Conservation (phyloP, 2,329 filamentous ascomycete species). For the Orbilia blumenaviensis region DNA sequence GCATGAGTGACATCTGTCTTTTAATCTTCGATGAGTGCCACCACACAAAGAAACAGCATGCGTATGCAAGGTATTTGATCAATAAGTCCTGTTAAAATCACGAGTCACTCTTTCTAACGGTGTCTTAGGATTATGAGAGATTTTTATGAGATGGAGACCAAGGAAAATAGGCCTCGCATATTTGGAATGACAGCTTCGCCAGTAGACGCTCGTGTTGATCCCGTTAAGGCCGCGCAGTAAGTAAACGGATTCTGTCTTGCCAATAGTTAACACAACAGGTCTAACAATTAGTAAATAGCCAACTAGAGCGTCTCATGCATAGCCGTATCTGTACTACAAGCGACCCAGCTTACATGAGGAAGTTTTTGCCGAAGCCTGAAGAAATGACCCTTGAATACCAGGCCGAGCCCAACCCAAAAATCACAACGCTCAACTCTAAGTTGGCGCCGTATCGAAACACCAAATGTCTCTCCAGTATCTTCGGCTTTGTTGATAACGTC, state of each 20-base stretch:
- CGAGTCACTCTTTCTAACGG: conserved; percentile 29
- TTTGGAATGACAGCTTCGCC: conserved; percentile 98
- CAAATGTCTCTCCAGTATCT: conserved; percentile 59
- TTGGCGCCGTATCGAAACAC: conserved; percentile 60
- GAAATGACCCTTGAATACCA: conserved; percentile 71
- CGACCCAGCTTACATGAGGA: conserved; percentile 69
- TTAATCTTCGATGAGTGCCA: conserved; percentile 96
- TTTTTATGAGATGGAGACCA: conserved; percentile 71
- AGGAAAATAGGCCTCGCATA: conserved; percentile 72
- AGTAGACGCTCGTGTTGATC: conserved; percentile 80
- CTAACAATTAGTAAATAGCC: conserved; percentile 11
- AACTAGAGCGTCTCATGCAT: conserved; percentile 66
- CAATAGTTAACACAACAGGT: neutral
- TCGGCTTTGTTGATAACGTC: conserved; percentile 54
- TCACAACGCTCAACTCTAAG: conserved; percentile 70
- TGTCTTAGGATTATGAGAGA: conserved; percentile 78
- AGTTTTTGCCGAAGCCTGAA: conserved; percentile 69
- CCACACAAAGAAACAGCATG: conserved; percentile 91
- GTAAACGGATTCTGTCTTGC: conserved; percentile 21
- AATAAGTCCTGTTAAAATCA: neutral
- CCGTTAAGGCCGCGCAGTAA: conserved; percentile 72
- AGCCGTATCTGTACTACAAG: conserved; percentile 82
- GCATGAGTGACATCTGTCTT: conserved; percentile 84
- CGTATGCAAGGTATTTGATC: conserved; percentile 73
- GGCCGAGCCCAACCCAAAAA: conserved; percentile 65